Percentiles rank a stretch among this genome's conserved stretches.
These are phyloP conservation scores for Penicillium canescens DNA, from an alignment of 495 filamentous ascomycete genomes.

Conservation along the genomic window DNA sequence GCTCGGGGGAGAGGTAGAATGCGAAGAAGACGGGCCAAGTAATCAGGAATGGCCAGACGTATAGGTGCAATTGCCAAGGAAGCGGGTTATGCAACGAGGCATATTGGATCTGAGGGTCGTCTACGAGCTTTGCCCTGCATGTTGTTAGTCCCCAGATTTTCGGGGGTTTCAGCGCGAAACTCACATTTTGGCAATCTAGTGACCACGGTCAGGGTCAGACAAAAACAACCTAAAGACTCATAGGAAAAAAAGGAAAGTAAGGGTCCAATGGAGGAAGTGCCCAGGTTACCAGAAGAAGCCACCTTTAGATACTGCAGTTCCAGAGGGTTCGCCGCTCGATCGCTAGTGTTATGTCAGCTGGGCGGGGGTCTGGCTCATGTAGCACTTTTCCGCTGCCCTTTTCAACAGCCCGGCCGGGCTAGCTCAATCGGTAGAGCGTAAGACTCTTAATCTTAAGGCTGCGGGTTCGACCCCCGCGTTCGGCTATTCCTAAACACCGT, in stretches of 20 bases:
- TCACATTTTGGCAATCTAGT: constrained; percentile 39
- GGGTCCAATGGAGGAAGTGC: constrained; percentile 15
- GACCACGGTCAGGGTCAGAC: constrained; percentile 38
- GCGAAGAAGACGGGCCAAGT: constrained; percentile 90
- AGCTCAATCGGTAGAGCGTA: constrained; percentile 63
- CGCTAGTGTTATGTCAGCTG: constrained; percentile 13
- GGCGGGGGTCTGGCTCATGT: neutral
- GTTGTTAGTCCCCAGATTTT: constrained; percentile 21
- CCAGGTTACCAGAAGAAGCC: constrained; percentile 38
- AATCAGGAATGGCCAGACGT: constrained; percentile 88
- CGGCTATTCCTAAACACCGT: constrained; percentile 39
- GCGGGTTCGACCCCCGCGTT: constrained; percentile 60
- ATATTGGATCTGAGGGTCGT: constrained; percentile 83
- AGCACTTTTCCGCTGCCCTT: neutral
- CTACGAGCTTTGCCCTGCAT: constrained; percentile 74
- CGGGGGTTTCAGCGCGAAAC: constrained; percentile 10
- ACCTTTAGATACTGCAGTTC: constrained; percentile 40
- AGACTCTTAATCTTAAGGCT: constrained; percentile 63
- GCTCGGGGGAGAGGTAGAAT: constrained; percentile 76
- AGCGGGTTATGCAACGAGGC: constrained; percentile 88
- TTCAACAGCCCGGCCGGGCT: constrained; percentile 40
- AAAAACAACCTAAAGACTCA: constrained; percentile 30
- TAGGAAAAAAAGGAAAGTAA: constrained; percentile 20
- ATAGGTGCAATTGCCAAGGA: constrained; percentile 76
- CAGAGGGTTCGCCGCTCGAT: constrained; percentile 37